Evolutionary conservation across 2,329 filamentous ascomycete species (phyloP), one percentile per base, ranked within the genome.

Genomic region (Achaetomium macrosporum): DNA sequence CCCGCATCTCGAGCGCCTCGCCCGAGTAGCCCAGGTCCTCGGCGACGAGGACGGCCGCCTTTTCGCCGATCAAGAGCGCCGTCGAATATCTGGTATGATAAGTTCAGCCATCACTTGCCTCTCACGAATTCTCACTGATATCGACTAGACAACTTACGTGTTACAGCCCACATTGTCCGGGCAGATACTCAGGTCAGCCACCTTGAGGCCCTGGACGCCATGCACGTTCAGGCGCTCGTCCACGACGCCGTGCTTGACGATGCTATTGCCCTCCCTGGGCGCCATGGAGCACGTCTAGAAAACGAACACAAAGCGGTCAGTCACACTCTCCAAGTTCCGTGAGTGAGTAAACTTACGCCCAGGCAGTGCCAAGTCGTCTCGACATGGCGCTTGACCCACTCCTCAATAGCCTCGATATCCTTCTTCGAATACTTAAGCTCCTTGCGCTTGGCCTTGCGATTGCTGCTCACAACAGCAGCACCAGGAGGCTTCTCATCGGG

Each of bases 181-280:
- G 68, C 85, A 90, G 73, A 90, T 87, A 47, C 78, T 83, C 42
- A 90, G 69, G 68, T 90, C 87, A 12, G 85, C 85, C 20, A 90
- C 85, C 77, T 90, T 90, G 62, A 90, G 77, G 15, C 84, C 83
- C 74, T 88, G 78, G 59, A 89, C 85, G 47, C 85, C 87, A 65
- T 90, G 84, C 3, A 90, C 86, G 60, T 89, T 90, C 51, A 90
- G 77, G 55, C 86, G 80, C 69, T 88, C 85, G 64, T 90, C 87
- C 36, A 90, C 71, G 0, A 90, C 87, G 55, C 87, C 87, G 63
- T 90, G 85, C 72, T 87, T 88, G 67, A 90, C 86, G 63, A 91
- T 88, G 63, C 79, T 84, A 73, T 90, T 91, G 55, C 88, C 87
- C 63, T 89, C 79, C 55, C 72, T 77, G 5, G 87, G 87, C 0